A percentile compares a stretch with the other conserved stretches of the same genome.
Conservation (phyloP, 2,329 filamentous ascomycete genomes). For the Ophiostoma tasmaniense region DNA sequence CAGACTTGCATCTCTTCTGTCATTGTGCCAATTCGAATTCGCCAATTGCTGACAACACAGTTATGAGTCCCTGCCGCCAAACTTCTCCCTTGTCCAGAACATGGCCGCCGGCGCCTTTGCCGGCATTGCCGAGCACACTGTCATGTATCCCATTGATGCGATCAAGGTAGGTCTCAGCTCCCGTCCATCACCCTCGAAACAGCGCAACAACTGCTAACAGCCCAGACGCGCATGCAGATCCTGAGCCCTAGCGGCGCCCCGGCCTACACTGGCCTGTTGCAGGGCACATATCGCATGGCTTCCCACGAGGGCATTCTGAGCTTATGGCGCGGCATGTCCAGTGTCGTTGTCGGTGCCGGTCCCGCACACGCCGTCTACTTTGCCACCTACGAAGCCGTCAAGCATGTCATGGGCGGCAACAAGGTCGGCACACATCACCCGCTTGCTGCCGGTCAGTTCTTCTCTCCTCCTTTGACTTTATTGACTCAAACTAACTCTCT, state of each 20-base stretch:
- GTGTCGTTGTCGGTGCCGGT: slow-evolving; percentile 89
- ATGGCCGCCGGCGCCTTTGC: slow-evolving; percentile 96
- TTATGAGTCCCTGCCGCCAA: slow-evolving; percentile 90
- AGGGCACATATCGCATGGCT: slow-evolving; percentile 88
- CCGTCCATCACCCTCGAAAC: neutral
- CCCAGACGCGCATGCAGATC: slow-evolving; percentile 94
- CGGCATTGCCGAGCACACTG: slow-evolving; percentile 92
- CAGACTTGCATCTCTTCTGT: neutral
- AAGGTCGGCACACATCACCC: slow-evolving; percentile 81
- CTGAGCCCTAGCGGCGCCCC: slow-evolving; percentile 69
- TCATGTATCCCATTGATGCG: slow-evolving; percentile 98
- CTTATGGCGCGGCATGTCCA: slow-evolving; percentile 93
- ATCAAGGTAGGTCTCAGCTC: slow-evolving; percentile 63
- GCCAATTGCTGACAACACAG: slow-evolving; percentile 29
- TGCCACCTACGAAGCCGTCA: slow-evolving; percentile 93
- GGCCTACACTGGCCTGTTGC: slow-evolving; percentile 81
- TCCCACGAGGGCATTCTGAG: slow-evolving; percentile 81
- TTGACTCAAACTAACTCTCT: neutral
- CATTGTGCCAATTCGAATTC: neutral
- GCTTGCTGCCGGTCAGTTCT: slow-evolving; percentile 71
- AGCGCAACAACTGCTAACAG: slow-evolving; percentile 19
- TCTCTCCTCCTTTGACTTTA: slow-evolving; percentile 4
- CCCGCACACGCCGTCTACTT: slow-evolving; percentile 98
- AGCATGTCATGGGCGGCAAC: slow-evolving; percentile 92
- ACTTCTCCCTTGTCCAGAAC: slow-evolving; percentile 89